Evolutionary conservation across 2,329 filamentous ascomycete species (phyloP).

Genomic region (Colletotrichum spaethianum): DNA sequence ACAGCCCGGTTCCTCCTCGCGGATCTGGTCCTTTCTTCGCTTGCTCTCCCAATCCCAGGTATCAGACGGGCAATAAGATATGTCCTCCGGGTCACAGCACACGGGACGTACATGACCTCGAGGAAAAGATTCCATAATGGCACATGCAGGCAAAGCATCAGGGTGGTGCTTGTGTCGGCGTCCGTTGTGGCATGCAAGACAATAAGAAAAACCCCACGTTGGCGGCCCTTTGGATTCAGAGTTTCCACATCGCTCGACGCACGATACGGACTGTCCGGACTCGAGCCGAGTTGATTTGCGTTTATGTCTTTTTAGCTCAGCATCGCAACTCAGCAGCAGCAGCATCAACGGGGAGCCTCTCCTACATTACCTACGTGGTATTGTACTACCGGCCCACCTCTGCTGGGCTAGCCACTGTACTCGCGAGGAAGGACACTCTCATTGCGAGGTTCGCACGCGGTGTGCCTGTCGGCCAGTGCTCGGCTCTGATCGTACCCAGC

Average conservation of each 20-base stretch:
- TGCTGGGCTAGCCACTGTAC: neutral
- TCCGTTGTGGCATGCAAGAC: conserved; percentile 23
- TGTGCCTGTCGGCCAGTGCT: neutral
- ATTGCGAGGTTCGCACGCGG: neutral
- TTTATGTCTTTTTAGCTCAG: neutral
- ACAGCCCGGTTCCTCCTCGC: neutral
- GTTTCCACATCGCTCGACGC: neutral
- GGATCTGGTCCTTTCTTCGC: no score
- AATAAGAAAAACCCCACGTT: conserved; percentile 12
- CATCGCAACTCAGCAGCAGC: no score
- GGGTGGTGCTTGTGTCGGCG: neutral
- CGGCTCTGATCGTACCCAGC: neutral
- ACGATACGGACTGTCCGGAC: neutral
- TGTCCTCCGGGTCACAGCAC: neutral
- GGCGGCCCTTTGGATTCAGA: neutral
- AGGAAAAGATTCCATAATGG: neutral
- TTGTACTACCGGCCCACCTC: neutral
- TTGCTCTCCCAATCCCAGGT: no score
- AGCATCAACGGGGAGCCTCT: neutral
- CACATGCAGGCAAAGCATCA: neutral
- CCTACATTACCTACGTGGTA: no score
- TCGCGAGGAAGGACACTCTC: neutral
- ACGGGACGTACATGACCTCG: neutral
- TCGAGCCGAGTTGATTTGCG: neutral
- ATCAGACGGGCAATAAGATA: no score